These are phyloP conservation scores for Taphrina confusa DNA, from an alignment of 1,139 yeast species.

Conservation along the genomic window DNA sequence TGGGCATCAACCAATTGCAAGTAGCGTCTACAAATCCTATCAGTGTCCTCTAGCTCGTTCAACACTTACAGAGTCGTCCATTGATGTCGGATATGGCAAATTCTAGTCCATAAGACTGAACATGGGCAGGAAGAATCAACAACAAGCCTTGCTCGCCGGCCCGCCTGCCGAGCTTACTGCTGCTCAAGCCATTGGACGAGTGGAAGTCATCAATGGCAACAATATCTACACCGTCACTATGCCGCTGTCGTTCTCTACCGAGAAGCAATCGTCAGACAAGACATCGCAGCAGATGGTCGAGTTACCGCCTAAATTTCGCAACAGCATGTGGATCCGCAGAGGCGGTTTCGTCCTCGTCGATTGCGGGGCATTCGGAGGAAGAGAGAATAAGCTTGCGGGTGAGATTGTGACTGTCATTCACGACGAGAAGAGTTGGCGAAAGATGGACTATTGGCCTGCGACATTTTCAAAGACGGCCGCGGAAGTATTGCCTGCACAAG, in stretches of 20 bases:
- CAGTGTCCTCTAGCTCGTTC: no score
- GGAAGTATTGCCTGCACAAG: neutral
- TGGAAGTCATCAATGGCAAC: conserved; percentile 28
- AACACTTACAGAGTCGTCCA: no score
- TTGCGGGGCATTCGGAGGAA: conserved; percentile 40
- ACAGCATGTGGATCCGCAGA: conserved; percentile 48
- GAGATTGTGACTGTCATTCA: conserved; percentile 47
- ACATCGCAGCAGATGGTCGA: conserved; percentile 42
- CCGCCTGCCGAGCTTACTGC: conserved; percentile 6
- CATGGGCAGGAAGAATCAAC: conserved; percentile 31
- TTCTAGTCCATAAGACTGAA: no score
- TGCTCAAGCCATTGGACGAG: conserved; percentile 13
- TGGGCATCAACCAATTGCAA: no score
- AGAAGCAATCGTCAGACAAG: neutral
- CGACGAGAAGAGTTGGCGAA: conserved; percentile 47
- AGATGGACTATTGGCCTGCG: conserved; percentile 45
- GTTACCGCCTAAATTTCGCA: conserved; percentile 48
- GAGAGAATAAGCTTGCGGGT: conserved; percentile 45
- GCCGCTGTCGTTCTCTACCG: neutral
- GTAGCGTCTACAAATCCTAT: no score
- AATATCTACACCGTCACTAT: conserved; percentile 31
- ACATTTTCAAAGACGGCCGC: neutral
- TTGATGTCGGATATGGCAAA: no score
- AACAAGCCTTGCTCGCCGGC: conserved; percentile 22
- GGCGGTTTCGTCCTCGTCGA: conserved; percentile 48